Evolutionary conservation across 331 rosid genomes (phyloP).

Genomic region (Malus hybrid): DNA sequence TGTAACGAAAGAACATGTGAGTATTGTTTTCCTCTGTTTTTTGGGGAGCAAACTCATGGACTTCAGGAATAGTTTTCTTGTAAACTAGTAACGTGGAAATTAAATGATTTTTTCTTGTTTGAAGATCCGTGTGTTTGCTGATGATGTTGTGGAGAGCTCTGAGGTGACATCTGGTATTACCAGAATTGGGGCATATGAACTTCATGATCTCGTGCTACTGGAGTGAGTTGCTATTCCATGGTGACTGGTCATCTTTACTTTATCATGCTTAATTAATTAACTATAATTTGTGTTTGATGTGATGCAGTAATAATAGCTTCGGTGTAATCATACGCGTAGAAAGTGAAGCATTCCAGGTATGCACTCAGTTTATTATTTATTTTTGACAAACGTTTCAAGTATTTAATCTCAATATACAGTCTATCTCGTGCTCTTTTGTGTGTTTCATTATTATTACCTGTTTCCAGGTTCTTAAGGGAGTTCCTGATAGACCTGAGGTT

Average conservation of each 20-base stretch:
- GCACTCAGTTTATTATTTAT: neutral
- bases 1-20: conserved; percentile 93
- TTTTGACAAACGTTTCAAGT: conserved; percentile 75
- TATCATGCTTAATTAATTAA: neutral
- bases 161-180: conserved; percentile 94
- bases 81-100: conserved; percentile 6
- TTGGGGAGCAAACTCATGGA: neutral
- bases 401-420: conserved; percentile 5
- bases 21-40: conserved; percentile 19
- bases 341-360: conserved; percentile 95
- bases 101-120: conserved; percentile 10
- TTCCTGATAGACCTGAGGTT: conserved; percentile 88
- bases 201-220: conserved; percentile 90
- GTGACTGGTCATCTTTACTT: neutral
- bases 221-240: conserved; percentile 51
- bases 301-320: conserved; percentile 81
- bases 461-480: conserved; percentile 88
- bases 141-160: conserved; percentile 97
- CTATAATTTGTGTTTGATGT: conserved; percentile 13
- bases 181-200: conserved; percentile 88
- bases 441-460: conserved; percentile 8
- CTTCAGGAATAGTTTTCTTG: neutral
- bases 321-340: conserved; percentile 95
- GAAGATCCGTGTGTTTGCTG: conserved; percentile 97
- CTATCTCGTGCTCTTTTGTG: neutral